Base-by-base conservation (phyloP, 106 monocot species). In the Iris macrosiphon region DNA sequence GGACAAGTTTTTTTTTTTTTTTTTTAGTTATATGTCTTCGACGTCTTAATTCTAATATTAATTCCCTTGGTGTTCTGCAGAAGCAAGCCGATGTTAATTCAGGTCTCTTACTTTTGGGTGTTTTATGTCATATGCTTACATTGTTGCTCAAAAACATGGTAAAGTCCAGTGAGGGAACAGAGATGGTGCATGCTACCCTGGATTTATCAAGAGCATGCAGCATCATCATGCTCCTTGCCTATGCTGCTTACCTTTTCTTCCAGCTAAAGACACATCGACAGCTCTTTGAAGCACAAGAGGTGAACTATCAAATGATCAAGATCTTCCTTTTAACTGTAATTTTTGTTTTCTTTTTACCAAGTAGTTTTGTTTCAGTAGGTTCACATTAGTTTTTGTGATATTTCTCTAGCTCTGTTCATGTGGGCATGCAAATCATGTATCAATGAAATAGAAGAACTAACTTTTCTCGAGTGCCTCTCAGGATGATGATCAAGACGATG, bases 201-300 rank as follows among this genome's bases (percentile, higher is more conserved):
- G 40, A 35, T 16, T 49, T 93, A 20, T 93, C 93, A 6, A 77
- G 93, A 43, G 60, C 56, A 0, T 93, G 87, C 55, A 88, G 93
- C 66, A 54, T 93, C 25, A 32, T 78, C 34, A 83, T 93, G 84
- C 77, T 93, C 43, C 15, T 78, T 6, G 80, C 77, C 31, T 93
- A 88, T 35, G 50, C 69, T 11, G 79, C 75, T 25, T 87, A 84
- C 60, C 73, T 93, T 59, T 77, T 88, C 75, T 93, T 93, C 70
- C 93, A 93, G 60, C 66, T 93, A 11, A 93, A 84, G 75, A 93
- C 93, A 14, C 83, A 93, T 47, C 73, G 83, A 43, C 68, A 75
- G 29, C 65, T 90, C 24, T 93, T 88, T 33, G 88, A 84, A 24
- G 31, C 61, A 10, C 46, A 69, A 60, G 73, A 73, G 68, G 79